A percentile compares a stretch with the other conserved stretches of the same genome.
These are phyloP conservation scores for Mortierella sp. DNA, from an alignment of 371 early-diverging fungal genomes.

Conservation along the genomic window DNA sequence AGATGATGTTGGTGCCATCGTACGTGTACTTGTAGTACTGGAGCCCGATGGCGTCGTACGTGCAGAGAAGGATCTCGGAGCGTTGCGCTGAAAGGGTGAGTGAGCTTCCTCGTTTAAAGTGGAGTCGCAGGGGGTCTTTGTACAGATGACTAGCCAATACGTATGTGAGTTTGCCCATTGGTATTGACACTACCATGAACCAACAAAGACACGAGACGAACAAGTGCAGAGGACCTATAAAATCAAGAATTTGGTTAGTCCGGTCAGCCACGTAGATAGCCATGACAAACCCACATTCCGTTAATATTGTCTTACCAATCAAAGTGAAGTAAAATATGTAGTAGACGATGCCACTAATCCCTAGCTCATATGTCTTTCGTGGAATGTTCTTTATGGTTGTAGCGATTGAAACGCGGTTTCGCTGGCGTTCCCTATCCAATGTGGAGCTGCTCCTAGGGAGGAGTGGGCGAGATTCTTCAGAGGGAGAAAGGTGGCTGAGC, in stretches of 20 bases:
- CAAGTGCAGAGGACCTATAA: slow-evolving; percentile 80
- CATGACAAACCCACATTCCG: background rate
- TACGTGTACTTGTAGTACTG: slow-evolving; percentile 94
- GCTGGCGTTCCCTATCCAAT: slow-evolving; percentile 40
- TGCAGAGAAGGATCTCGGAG: slow-evolving; percentile 78
- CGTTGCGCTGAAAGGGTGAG: slow-evolving; percentile 57
- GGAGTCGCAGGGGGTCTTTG: slow-evolving; percentile 81
- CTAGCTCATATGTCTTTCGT: slow-evolving; percentile 51
- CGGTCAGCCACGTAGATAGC: background rate
- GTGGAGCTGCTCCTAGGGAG: slow-evolving; percentile 44
- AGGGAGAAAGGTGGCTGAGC: slow-evolving; percentile 44
- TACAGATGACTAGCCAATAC: slow-evolving; percentile 79
- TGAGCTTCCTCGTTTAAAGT: slow-evolving; percentile 74
- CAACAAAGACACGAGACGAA: slow-evolving; percentile 83
- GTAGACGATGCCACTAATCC: slow-evolving; percentile 75
- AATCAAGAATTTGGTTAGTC: background rate
- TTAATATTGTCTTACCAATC: slow-evolving; percentile 59
- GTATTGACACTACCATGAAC: slow-evolving; percentile 89
- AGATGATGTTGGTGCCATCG: slow-evolving; percentile 96
- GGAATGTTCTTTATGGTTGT: slow-evolving; percentile 32
- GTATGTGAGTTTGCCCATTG: slow-evolving; percentile 93
- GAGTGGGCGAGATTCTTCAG: slow-evolving; percentile 45
- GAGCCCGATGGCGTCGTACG: slow-evolving; percentile 82
- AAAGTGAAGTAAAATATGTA: slow-evolving; percentile 64
- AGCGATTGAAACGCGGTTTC: slow-evolving; percentile 6